These are phyloP conservation scores for Hypoxylon intermedium DNA, from an alignment of 495 filamentous ascomycete species.

Conservation along the genomic window DNA sequence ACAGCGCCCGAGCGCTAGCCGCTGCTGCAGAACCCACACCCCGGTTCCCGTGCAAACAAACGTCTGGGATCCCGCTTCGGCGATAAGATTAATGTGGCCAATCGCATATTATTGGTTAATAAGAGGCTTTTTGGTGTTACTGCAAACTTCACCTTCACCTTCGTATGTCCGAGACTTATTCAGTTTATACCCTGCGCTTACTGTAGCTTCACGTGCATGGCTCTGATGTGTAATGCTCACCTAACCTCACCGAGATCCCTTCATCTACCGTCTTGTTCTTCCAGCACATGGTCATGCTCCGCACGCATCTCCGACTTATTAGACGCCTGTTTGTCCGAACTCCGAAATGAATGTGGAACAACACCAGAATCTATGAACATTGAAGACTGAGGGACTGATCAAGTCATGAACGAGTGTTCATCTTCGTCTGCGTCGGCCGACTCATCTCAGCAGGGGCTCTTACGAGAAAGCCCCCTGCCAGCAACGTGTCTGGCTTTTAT, in stretches of 20 bases:
- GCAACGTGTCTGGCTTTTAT: constrained; percentile 1
- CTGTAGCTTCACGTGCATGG: neutral
- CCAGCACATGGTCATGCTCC: constrained; percentile 3
- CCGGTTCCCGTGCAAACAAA: no score
- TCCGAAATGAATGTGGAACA: constrained; percentile 8
- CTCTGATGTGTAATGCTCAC: neutral
- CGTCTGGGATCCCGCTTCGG: constrained; percentile 25
- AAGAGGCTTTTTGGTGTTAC: constrained; percentile 11
- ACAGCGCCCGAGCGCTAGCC: no score
- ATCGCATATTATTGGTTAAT: constrained; percentile 18
- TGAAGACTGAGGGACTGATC: neutral
- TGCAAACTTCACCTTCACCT: neutral
- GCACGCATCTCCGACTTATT: constrained; percentile 29
- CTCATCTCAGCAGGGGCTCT: constrained; percentile 31
- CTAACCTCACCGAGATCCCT: constrained; percentile 12
- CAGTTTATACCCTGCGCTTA: neutral
- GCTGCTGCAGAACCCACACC: neutral
- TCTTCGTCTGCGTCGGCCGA: constrained; percentile 33
- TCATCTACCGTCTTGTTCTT: neutral
- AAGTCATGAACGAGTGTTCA: no score
- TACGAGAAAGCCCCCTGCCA: constrained; percentile 1
- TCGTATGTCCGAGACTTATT: constrained; percentile 30
- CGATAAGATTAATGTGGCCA: constrained; percentile 30
- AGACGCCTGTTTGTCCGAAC: constrained; percentile 27
- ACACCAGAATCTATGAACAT: neutral